Percentiles rank a stretch among this genome's conserved stretches.
phyloP scores from a whole-genome alignment of 306 rosid species.

The Ceratonia siliqua region DNA sequence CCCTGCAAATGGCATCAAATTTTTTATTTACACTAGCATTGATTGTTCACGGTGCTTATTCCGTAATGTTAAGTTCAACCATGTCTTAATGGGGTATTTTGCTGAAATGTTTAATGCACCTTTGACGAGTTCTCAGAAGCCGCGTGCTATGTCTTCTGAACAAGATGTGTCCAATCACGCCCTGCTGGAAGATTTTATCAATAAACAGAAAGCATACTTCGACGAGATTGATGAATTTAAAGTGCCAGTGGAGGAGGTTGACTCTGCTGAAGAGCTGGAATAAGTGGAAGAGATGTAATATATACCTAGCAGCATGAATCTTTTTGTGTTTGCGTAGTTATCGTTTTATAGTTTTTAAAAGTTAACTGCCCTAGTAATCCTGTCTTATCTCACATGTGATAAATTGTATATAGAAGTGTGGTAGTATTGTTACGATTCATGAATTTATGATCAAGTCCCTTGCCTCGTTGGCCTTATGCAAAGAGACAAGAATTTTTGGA shows the following conservation, averaged over 20 bases:
- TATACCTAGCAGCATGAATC: constrained; percentile 27
- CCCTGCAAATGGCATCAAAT: neutral
- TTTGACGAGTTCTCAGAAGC: constrained; percentile 54
- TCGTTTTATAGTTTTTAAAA: constrained; percentile 21
- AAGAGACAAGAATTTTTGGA: neutral
- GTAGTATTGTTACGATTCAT: neutral
- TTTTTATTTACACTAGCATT: neutral
- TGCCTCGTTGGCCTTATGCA: neutral
- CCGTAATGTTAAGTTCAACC: neutral
- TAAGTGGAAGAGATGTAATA: constrained; percentile 27
- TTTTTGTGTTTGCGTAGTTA: constrained; percentile 46
- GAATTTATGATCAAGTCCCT: neutral
- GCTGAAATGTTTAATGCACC: constrained; percentile 29
- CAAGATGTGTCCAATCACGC: constrained; percentile 26
- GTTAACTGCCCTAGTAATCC: neutral
- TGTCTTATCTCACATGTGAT: neutral
- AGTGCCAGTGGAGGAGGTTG: constrained; percentile 62
- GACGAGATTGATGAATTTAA: constrained; percentile 64
- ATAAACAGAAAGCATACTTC: constrained; percentile 63
- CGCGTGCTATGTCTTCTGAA: constrained; percentile 19
- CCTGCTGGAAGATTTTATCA: constrained; percentile 50
- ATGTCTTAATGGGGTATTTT: constrained; percentile 20
- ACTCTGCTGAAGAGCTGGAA: constrained; percentile 45
- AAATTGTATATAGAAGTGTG: neutral
- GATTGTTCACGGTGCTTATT: neutral